Evolutionary conservation across 2,329 filamentous ascomycete species (phyloP).

Genomic region (Rhexocercosporidium sp.): DNA sequence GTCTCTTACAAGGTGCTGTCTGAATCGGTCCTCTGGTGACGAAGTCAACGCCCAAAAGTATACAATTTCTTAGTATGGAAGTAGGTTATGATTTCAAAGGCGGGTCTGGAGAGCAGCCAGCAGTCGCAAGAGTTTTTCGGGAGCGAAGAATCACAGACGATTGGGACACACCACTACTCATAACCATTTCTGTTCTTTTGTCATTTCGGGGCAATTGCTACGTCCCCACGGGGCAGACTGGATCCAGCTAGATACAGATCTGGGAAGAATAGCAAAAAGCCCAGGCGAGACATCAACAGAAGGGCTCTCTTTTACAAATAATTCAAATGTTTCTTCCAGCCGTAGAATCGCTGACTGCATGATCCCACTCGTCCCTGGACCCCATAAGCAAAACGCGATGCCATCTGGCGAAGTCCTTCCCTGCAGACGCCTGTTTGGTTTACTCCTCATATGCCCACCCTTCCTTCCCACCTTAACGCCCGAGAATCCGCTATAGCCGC

Average conservation of each 20-base stretch:
- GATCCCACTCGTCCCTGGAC: not conserved
- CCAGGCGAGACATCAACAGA: not conserved
- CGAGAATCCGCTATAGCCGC: not conserved
- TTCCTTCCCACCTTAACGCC: conserved; percentile 5
- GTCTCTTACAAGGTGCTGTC: too few species aligned
- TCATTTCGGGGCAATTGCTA: not conserved
- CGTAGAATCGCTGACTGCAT: not conserved
- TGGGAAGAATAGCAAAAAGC: not conserved
- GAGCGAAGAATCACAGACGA: not conserved
- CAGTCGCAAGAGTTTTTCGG: not conserved
- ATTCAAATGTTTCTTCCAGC: not conserved
- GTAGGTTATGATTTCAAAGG: not conserved
- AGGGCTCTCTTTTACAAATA: not conserved
- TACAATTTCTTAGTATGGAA: too few species aligned
- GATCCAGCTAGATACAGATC: conserved; percentile 6
- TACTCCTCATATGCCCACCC: conserved; percentile 1
- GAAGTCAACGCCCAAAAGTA: too few species aligned
- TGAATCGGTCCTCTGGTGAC: too few species aligned
- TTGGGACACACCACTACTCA: not conserved
- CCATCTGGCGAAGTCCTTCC: not conserved
- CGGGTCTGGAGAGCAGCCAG: not conserved
- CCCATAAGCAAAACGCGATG: not conserved
- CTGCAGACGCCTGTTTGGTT: conserved; percentile 1
- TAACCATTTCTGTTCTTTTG: not conserved
- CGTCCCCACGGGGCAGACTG: not conserved